Evolutionary conservation across 805 yeast species (phyloP), one percentile per base, ranked within the genome.

Genomic region (Novakomyces olei): DNA sequence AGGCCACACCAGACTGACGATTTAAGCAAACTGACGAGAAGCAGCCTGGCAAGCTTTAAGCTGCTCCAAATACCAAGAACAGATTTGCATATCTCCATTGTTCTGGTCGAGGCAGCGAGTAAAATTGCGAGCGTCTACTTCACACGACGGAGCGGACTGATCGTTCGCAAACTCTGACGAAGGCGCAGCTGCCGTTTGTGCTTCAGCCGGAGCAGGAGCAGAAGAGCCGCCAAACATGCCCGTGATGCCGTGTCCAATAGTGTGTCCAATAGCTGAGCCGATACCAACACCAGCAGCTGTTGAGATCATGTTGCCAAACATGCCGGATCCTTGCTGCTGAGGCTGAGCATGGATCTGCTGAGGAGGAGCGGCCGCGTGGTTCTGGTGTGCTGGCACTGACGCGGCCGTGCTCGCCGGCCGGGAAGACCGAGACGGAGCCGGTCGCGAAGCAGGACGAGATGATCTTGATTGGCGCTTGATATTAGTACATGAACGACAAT

Each of bases 211-310:
- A 45, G 67, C 48, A 46, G 60, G 66, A 36, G 53, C 66, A n/a
- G 63, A 60, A 29, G 65, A 57, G 35, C 92, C 92, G 34, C 92
- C 80, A 47, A 85, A 85, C 67, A 88, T 57, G 32, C 79, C 65
- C 32, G 92, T 72, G 46, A 88, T 60, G 47, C 96, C 96, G 40
- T 92, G 92, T 59, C 95, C 95, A 37, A 85, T 44, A 26, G 95
- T 80, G 65, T 88, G 98, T 40, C 98, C 98, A 35, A 85, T 72
- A 39, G 96, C 74, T 33, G 94, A 79, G 47, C 98, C 98, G 36
- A 88, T 95, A 34, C 96, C 98, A 29, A 88, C 98, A 72, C 98
- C 98, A 32, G 96, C 98, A 35, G 98, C 98, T 31, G 98, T 88
- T 30, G 92, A 65, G 26, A 96, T 96, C 98, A 88, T 88, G 60